Conservation (phyloP, 2,329 filamentous ascomycete species). For the Trichoderma sp. region DNA sequence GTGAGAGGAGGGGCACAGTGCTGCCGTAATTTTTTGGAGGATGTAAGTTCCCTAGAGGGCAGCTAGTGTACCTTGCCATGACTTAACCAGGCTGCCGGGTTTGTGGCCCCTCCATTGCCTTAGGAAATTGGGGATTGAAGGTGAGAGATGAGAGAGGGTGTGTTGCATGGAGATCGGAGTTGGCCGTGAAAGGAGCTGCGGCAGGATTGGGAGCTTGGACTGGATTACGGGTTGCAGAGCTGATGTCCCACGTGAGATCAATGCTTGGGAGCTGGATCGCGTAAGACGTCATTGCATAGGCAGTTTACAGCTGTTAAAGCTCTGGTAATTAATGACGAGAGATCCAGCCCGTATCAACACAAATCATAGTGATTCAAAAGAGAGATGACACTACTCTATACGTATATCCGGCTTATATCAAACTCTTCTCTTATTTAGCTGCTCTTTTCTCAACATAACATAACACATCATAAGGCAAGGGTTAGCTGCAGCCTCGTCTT, state of each 20-base stretch:
- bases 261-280: neutral
- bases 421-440: neutral
- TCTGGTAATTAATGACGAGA: neutral
- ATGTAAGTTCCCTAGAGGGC: no score
- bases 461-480: neutral
- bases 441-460: neutral
- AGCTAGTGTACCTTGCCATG: neutral
- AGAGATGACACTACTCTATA: neutral
- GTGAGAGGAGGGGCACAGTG: neutral
- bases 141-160: no score
- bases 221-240: neutral
- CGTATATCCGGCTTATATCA: neutral
- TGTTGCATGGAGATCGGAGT: neutral
- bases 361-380: neutral
- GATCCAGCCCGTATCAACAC: neutral
- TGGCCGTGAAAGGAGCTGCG: neutral
- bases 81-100: neutral
- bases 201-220: neutral
- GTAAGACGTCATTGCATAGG: neutral
- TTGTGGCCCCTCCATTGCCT: neutral
- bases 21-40: neutral
- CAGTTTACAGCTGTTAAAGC: neutral
- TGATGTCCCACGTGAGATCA: neutral
- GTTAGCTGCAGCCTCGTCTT: neutral
- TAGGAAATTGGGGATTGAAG: neutral